Conservation (phyloP, 148 eudicot genomes). For the Diospyros lotus region DNA sequence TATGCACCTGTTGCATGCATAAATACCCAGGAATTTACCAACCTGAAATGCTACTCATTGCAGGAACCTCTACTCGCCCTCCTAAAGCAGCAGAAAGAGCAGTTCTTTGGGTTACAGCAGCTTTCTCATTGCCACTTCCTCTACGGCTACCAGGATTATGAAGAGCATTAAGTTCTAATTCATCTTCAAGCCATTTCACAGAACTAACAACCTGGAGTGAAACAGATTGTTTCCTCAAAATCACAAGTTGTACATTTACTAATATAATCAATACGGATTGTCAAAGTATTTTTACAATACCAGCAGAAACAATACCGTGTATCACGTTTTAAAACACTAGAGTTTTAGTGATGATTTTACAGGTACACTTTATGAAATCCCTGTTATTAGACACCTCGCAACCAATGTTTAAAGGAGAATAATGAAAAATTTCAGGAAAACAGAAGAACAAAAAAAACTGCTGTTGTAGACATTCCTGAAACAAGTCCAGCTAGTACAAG, state of each 20-base stretch:
- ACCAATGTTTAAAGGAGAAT: neutral
- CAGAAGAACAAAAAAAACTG: neutral
- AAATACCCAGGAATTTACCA: neutral
- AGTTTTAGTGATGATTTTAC: no score
- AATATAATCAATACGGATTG: neutral
- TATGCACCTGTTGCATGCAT: neutral
- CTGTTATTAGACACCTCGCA: neutral
- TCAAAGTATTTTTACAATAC: no score
- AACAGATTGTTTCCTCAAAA: constrained; percentile 8
- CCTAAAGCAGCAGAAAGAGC: constrained; percentile 99
- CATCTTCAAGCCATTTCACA: constrained; percentile 99
- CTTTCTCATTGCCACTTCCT: constrained; percentile 92
- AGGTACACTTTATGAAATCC: neutral
- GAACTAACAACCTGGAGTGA: constrained; percentile 86
- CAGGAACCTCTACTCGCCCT: constrained; percentile 86
- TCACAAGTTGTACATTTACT: neutral
- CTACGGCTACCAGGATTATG: constrained; percentile 95
- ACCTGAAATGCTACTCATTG: constrained; percentile 97
- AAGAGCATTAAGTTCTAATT: constrained; percentile 98
- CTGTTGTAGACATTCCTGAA: neutral
- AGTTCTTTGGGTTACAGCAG: constrained; percentile 79
- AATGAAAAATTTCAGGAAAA: neutral
- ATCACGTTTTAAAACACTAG: no score
- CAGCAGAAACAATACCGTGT: no score
- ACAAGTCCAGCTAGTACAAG: neutral